Evolutionary conservation across 106 monocot species (phyloP).

Genomic region (Acanthochlamys bracteata): DNA sequence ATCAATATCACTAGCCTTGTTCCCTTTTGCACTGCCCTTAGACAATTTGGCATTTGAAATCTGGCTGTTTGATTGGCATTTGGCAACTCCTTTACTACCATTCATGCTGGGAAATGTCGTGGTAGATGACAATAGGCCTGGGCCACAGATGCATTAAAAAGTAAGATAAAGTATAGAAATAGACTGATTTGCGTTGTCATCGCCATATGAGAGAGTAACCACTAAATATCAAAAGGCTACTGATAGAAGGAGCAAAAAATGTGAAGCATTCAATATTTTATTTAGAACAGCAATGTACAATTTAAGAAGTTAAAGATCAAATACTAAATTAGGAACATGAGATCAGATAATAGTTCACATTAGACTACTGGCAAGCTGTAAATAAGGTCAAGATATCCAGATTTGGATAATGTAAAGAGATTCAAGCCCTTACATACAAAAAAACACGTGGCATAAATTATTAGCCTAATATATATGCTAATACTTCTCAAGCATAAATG

Average conservation of each 20-base stretch:
- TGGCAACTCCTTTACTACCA: slow-evolving; percentile 18
- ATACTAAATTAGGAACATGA: too few species aligned
- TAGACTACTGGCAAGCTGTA: background rate
- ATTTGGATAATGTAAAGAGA: too few species aligned
- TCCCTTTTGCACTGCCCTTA: slow-evolving; percentile 6
- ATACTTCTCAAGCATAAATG: too few species aligned
- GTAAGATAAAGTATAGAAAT: slow-evolving; percentile 5
- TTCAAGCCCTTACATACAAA: too few species aligned
- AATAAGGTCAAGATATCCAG: too few species aligned
- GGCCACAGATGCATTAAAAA: slow-evolving; percentile 13
- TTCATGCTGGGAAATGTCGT: slow-evolving; percentile 12
- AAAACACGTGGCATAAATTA: too few species aligned
- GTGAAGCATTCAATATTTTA: too few species aligned
- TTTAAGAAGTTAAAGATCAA: too few species aligned
- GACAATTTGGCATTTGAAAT: background rate
- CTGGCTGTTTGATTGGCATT: slow-evolving; percentile 12
- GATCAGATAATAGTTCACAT: background rate
- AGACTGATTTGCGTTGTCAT: background rate
- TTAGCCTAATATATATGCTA: too few species aligned
- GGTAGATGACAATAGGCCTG: slow-evolving; percentile 6
- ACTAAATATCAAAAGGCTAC: too few species aligned
- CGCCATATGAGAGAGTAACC: background rate
- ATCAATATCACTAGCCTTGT: slow-evolving; percentile 11
- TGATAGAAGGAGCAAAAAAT: too few species aligned
- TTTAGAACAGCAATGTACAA: background rate